These are phyloP conservation scores for Aspergillus arachidicola DNA, from an alignment of 2,329 filamentous ascomycete species.

Conservation along the genomic window DNA sequence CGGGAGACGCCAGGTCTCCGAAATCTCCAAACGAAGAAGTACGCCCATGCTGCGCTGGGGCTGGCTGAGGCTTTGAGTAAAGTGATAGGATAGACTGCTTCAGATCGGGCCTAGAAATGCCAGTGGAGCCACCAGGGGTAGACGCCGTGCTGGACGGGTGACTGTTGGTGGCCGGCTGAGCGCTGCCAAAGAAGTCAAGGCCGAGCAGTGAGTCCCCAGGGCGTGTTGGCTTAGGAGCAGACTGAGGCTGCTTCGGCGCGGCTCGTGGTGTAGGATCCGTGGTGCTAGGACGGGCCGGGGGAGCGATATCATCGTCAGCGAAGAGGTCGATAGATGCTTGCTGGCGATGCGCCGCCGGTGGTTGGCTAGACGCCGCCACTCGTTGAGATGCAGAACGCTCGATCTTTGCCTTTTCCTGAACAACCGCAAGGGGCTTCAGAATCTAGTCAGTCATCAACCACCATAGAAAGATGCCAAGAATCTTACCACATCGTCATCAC, in stretches of 20 bases:
- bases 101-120: slow-evolving; percentile 82
- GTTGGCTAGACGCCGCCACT: slow-evolving; percentile 48
- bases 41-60: slow-evolving; percentile 57
- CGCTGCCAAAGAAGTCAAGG: slow-evolving; percentile 84
- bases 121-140: slow-evolving; percentile 56
- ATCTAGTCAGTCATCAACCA: slow-evolving; percentile 12
- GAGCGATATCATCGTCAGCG: slow-evolving; percentile 70
- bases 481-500: slow-evolving; percentile 78
- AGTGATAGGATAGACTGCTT: slow-evolving; percentile 97
- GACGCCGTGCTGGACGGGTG: slow-evolving; percentile 81
- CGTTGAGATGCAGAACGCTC: slow-evolving; percentile 61
- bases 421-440: slow-evolving; percentile 63
- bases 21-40: slow-evolving; percentile 71
- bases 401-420: slow-evolving; percentile 71
- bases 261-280: slow-evolving; percentile 66
- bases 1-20: slow-evolving; percentile 65
- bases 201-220: slow-evolving; percentile 84
- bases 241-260: slow-evolving; percentile 63
- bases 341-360: slow-evolving; percentile 45
- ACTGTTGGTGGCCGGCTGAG: slow-evolving; percentile 66
- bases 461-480: not conserved
- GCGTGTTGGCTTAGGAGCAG: slow-evolving; percentile 63
- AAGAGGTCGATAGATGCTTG: slow-evolving; percentile 74
- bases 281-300: slow-evolving; percentile 70
- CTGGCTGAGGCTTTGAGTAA: slow-evolving; percentile 79